Base-by-base conservation (phyloP, 1,284 basidiomycete species). In the Apiotrichum veenhuisii region DNA sequence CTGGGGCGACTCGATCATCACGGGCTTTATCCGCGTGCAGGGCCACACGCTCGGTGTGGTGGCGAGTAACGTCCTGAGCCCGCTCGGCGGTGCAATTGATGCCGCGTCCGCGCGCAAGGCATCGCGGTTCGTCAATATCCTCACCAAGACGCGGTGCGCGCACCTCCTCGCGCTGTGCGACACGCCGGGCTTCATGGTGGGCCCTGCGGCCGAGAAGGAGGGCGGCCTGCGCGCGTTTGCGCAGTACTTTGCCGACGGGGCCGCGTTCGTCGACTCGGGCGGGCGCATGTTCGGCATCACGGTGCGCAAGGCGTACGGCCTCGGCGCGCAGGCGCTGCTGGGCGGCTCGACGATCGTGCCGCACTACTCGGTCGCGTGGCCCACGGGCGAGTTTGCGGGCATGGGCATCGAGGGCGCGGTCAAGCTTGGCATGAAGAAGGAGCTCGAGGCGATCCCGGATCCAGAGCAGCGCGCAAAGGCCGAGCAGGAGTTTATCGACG, bases 111-210 rank as follows among this genome's bases (percentile, higher is more conserved):
- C 60, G 2, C 51, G 44, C 51, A 62, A 62, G 54, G 60, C 57
- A 10, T 47, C 49, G 9, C 60, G 60, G 40, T 62, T 62, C 52
- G 42, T 59, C 33, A 53, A 56, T 52, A 59, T 62, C 17, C 54
- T 62, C 10, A 37, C 51, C 40, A 62, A 62, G 57, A 58, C 60
- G n/a, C 47, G 48, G 9, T 44, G 44, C 5, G 51, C 48, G 5
- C 60, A 62, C 52, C 25, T 62, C 17, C 43, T 62, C 27, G 52
- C 52, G 2, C 38, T 62, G 11, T 62, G 60, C 57, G 60, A 62
- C 54, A 62, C 60, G 26, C 60, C 60, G 3, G 60, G 60, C 36
- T 62, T 62, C 57, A 62, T 62, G 60, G 60, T 62, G 36, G 60
- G 60, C 1, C 57, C 60, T 9, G 17, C 18, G 23, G 60, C 60